Conservation (phyloP, 2,329 filamentous ascomycete genomes). For the Phyllosticta citriasiana region DNA sequence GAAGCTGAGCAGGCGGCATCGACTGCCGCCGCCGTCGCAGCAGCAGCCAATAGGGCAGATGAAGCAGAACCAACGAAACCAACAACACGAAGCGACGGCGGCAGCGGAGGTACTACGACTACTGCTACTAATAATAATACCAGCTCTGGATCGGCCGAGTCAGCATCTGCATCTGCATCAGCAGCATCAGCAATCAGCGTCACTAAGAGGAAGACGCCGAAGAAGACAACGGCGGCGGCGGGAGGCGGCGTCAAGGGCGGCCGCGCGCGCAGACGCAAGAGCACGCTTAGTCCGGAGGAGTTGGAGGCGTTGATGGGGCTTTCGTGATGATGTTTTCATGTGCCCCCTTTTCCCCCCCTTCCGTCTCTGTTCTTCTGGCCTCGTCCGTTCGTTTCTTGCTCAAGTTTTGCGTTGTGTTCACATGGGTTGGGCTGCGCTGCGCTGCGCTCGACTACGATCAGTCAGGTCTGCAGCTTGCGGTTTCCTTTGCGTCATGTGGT, state of each 20-base stretch:
- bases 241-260: conserved; percentile 37
- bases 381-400: too few relatives aligned
- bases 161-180: not conserved
- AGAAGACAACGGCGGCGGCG: conserved; percentile 25
- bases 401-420: too few relatives aligned
- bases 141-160: not conserved
- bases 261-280: conserved; percentile 56
- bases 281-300: conserved; percentile 67
- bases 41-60: conserved; percentile 4
- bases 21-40: conserved; percentile 20
- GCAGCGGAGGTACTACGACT: conserved; percentile 9
- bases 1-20: conserved; percentile 33
- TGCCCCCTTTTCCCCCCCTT: too few relatives aligned
- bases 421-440: too few relatives aligned
- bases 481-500: too few relatives aligned
- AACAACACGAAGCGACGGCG: conserved; percentile 13
- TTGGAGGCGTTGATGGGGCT: conserved; percentile 41
- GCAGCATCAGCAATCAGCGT: conserved; percentile 12
- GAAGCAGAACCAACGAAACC: conserved; percentile 4
- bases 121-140: not conserved
- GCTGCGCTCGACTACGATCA: too few relatives aligned
- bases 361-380: too few relatives aligned
- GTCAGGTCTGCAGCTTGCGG: too few relatives aligned
- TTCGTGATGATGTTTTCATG: not conserved
- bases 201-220: conserved; percentile 28